Percentiles rank a stretch among this genome's conserved stretches.
phyloP scores from a whole-genome alignment of 2,329 filamentous ascomycete species.

The Sarocladium kiliense region DNA sequence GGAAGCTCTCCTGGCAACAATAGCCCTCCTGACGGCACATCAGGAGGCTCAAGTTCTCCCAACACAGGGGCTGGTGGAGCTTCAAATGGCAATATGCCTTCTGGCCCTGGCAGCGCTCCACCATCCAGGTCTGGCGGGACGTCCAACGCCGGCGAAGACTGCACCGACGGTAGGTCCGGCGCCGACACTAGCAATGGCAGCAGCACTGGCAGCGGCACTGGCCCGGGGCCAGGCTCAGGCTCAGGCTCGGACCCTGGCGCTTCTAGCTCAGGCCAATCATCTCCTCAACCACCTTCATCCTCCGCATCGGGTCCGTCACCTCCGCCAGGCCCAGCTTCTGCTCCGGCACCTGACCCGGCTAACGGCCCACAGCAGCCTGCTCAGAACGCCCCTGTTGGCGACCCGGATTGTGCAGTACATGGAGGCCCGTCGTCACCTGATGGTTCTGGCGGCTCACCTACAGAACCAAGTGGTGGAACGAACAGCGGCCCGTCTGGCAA shows the following conservation, averaged over 20 bases:
- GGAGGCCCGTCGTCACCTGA: background rate
- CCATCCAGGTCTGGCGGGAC: background rate
- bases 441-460: background rate
- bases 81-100: background rate
- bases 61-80: background rate
- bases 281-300: slow-evolving; percentile 20
- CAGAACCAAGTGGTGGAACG: background rate
- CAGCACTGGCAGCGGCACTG: background rate
- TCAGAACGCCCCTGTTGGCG: background rate
- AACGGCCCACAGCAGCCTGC: no score
- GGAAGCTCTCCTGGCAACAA: background rate
- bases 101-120: background rate
- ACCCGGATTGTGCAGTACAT: background rate
- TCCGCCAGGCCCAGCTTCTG: slow-evolving; percentile 20
- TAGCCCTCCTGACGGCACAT: background rate
- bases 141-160: background rate
- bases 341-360: slow-evolving; percentile 11
- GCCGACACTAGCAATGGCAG: background rate
- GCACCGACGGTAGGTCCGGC: background rate
- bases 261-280: background rate
- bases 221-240: background rate
- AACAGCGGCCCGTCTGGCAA: background rate
- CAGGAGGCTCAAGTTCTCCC: background rate
- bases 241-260: background rate
- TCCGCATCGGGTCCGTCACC: slow-evolving; percentile 25